phyloP scores from a whole-genome alignment of 1,284 basidiomycete species.

The Ustanciosporium gigantosporum region DNA sequence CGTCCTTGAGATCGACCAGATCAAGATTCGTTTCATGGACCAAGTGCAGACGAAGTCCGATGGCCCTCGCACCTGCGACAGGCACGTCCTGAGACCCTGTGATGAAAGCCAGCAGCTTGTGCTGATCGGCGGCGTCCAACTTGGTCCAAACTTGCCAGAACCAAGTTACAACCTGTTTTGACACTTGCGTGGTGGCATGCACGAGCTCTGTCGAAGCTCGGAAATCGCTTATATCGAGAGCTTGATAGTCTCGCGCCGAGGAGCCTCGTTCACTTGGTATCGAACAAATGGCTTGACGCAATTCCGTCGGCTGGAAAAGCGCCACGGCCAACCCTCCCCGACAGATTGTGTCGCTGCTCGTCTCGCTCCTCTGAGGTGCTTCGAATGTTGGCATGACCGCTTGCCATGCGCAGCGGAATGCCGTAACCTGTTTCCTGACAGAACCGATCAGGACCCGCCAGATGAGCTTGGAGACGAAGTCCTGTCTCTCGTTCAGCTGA shows the following conservation, averaged over 20 bases:
- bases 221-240: conserved; percentile 33
- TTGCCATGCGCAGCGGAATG: conserved; percentile 26
- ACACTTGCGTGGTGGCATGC: neutral
- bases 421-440: conserved; percentile 10
- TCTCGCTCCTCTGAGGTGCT: neutral
- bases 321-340: conserved; percentile 29
- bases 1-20: neutral
- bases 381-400: conserved; percentile 12
- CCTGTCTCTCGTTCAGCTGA: conserved; percentile 9
- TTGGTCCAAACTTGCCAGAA: conserved; percentile 40
- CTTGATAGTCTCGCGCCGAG: neutral
- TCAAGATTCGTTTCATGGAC: conserved; percentile 7
- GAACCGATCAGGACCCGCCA: conserved; percentile 21
- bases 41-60: conserved; percentile 43
- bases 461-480: conserved; percentile 19
- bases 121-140: conserved; percentile 16
- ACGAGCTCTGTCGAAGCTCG: conserved; percentile 17
- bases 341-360: conserved; percentile 9
- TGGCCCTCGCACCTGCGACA: conserved; percentile 22
- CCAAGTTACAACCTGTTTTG: neutral
- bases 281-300: conserved; percentile 15
- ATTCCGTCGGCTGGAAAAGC: conserved; percentile 10
- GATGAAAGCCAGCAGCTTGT: conserved; percentile 44
- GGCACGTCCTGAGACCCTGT: conserved; percentile 48
- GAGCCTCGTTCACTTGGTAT: conserved; percentile 1